These are phyloP conservation scores for Iris pallida DNA, from an alignment of 116 monocot species.

Conservation along the genomic window DNA sequence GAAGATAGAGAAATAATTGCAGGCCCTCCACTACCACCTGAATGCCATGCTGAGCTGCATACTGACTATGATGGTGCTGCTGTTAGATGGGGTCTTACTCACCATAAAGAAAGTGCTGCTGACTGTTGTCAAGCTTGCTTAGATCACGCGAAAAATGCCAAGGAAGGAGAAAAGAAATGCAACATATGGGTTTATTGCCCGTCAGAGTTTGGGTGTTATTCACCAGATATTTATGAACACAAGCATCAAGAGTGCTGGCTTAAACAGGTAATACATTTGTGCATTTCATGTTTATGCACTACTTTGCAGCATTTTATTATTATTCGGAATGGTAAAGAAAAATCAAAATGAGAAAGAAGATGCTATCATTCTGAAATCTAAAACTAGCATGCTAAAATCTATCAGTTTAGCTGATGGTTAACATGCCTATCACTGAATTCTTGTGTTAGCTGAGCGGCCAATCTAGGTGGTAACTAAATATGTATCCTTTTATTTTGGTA, in stretches of 20 bases:
- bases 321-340: not conserved
- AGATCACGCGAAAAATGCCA: conserved; percentile 79
- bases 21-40: conserved; percentile 56
- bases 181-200: conserved; percentile 99
- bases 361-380: not conserved
- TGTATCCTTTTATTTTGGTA: too few relatives aligned
- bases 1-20: conserved; percentile 68
- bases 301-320: not conserved
- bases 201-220: conserved; percentile 74
- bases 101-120: conserved; percentile 89
- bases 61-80: conserved; percentile 89
- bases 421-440: too few relatives aligned
- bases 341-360: not conserved
- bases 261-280: conserved; percentile 58
- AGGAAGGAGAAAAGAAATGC: conserved; percentile 72
- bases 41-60: conserved; percentile 81
- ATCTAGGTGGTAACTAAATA: too few relatives aligned
- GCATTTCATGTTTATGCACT: not conserved
- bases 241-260: conserved; percentile 98
- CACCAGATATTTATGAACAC: conserved; percentile 92
- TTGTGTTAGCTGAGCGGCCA: too few relatives aligned
- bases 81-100: conserved; percentile 89
- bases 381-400: not conserved
- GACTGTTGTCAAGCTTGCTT: conserved; percentile 94
- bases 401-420: not conserved